A percentile compares a stretch with the other conserved stretches of the same genome.
Conservation (phyloP, 2,329 filamentous ascomycete genomes). For the Trichoderma cornu-damae region DNA sequence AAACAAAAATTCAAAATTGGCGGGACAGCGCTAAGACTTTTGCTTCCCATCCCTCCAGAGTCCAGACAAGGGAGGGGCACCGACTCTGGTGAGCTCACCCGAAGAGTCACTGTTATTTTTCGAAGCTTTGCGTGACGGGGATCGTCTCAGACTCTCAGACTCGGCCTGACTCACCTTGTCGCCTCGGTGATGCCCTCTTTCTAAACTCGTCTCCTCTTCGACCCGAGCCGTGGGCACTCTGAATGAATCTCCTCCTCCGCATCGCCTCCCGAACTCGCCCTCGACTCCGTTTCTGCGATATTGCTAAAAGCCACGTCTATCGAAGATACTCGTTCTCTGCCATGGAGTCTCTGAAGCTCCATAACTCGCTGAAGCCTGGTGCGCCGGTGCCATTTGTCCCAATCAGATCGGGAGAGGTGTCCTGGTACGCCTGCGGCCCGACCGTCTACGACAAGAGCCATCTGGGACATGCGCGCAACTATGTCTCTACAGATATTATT, state of each 20-base stretch:
- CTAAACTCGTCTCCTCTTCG: conserved; percentile 14
- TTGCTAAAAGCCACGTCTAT: conserved; percentile 27
- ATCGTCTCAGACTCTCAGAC: neutral
- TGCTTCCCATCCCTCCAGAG: conserved; percentile 2
- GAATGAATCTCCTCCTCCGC: conserved; percentile 36
- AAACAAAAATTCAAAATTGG: conserved; percentile 10
- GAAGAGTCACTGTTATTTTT: neutral
- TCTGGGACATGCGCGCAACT: conserved; percentile 80
- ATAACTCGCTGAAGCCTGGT: conserved; percentile 71
- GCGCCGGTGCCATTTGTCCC: conserved; percentile 70
- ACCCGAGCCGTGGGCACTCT: conserved; percentile 23
- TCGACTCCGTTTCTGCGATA: conserved; percentile 27
- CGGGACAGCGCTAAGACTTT: too few species aligned
- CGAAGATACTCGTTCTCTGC: conserved; percentile 35
- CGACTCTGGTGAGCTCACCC: neutral
- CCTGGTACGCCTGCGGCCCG: conserved; percentile 86
- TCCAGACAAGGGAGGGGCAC: conserved; percentile 5
- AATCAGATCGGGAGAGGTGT: conserved; percentile 64
- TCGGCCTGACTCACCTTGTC: conserved; percentile 20
- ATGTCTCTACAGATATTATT: conserved; percentile 85
- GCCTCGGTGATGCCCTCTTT: conserved; percentile 7
- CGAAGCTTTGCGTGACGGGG: conserved; percentile 1
- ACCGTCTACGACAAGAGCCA: conserved; percentile 81
- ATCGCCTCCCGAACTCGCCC: conserved; percentile 28
- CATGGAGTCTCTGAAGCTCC: conserved; percentile 63